Evolutionary conservation across 1,139 yeast genomes (phyloP).

Genomic region (Geotrichum candidum): DNA sequence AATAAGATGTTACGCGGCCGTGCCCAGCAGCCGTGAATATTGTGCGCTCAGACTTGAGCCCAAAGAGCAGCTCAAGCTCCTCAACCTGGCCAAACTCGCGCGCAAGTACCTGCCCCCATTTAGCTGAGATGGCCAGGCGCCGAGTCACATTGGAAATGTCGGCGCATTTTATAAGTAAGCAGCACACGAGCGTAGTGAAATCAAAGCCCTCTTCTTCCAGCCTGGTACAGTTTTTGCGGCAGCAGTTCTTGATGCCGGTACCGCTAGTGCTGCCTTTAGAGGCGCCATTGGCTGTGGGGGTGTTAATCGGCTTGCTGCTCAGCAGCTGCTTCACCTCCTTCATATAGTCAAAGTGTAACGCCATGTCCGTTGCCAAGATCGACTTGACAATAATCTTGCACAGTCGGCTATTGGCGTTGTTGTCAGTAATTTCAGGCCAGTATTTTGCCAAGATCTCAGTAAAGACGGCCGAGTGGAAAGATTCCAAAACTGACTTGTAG

Average conservation of each 20-base stretch:
- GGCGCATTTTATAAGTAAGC: constrained; percentile 81
- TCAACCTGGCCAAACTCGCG: constrained; percentile 72
- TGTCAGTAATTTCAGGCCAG: constrained; percentile 47
- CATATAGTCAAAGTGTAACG: constrained; percentile 74
- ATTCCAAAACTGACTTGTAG: constrained; percentile 70
- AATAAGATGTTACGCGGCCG: neutral
- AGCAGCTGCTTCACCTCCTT: constrained; percentile 35
- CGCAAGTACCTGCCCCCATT: constrained; percentile 78
- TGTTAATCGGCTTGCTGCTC: neutral
- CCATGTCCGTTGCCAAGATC: constrained; percentile 92
- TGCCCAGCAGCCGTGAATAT: neutral
- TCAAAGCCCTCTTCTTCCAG: neutral
- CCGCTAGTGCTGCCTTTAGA: neutral
- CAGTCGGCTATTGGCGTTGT: constrained; percentile 19
- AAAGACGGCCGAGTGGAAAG: constrained; percentile 74
- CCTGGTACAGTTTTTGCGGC: neutral
- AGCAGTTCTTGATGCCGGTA: neutral
- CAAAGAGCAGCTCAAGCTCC: constrained; percentile 42
- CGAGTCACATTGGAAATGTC: constrained; percentile 90
- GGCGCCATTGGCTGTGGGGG: neutral
- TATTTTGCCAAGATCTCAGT: constrained; percentile 50
- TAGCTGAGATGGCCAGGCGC: constrained; percentile 65
- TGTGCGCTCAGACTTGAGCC: constrained; percentile 23
- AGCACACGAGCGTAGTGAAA: constrained; percentile 43
- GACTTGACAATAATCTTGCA: constrained; percentile 30